phyloP scores from a whole-genome alignment of 768 basidiomycete genomes.

The Punctularia strigosozonata region DNA sequence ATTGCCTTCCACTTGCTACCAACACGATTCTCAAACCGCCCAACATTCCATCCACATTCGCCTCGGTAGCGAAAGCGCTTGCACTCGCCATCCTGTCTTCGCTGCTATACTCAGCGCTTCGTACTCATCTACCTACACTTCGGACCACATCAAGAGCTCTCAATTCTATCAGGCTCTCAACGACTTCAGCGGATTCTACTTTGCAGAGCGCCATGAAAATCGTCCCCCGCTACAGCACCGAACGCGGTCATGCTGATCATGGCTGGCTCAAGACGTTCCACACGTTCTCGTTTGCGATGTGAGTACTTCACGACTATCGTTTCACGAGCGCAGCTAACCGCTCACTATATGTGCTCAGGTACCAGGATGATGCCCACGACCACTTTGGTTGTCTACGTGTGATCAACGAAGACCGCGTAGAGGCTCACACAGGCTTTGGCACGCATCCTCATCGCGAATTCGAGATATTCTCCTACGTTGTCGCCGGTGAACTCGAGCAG shows the following conservation, averaged over 20 bases:
- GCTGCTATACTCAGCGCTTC: neutral
- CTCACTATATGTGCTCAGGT: slow-evolving; percentile 26
- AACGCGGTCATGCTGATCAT: slow-evolving; percentile 36
- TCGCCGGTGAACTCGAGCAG: slow-evolving; percentile 75
- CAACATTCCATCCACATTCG: too few species aligned
- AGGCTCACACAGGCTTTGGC: slow-evolving; percentile 68
- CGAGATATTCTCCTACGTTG: slow-evolving; percentile 87
- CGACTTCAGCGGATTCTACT: neutral
- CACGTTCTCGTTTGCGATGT: slow-evolving; percentile 70
- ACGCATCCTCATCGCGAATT: slow-evolving; percentile 76
- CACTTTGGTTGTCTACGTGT: slow-evolving; percentile 71
- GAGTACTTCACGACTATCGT: slow-evolving; percentile 14
- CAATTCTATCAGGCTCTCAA: neutral
- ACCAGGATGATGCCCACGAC: slow-evolving; percentile 45
- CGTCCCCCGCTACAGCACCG: slow-evolving; percentile 24
- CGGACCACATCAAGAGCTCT: neutral
- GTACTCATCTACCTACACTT: neutral
- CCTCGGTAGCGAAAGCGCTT: too few species aligned
- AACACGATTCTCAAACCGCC: too few species aligned
- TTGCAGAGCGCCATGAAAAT: slow-evolving; percentile 12
- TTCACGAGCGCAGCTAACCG: neutral
- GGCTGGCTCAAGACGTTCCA: slow-evolving; percentile 51
- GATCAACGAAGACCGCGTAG: slow-evolving; percentile 89
- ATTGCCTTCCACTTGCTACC: too few species aligned
- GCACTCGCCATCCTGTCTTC: too few species aligned